Conservation (phyloP, 169 alveolate species). For the Plasmodium cynomolgi region DNA sequence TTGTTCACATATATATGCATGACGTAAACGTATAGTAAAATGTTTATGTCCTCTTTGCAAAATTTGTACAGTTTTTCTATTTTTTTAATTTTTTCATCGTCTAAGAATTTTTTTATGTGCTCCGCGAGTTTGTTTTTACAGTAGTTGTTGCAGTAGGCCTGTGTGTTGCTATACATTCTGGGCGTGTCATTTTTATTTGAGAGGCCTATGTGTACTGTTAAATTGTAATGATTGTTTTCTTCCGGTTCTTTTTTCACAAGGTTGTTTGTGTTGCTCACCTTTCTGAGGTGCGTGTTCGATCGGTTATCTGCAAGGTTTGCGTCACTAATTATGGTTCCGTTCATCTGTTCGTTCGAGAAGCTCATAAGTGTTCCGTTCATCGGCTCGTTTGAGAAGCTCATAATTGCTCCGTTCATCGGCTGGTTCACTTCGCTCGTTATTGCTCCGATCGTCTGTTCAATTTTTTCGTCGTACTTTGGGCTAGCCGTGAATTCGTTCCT, state of each 20-base stretch:
- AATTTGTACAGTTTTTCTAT: conserved; percentile 27
- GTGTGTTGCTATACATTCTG: not conserved
- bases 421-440: not conserved
- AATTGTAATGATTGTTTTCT: not conserved
- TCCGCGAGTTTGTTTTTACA: not conserved
- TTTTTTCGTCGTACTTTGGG: not conserved
- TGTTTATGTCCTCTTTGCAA: conserved; percentile 40
- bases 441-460: not conserved
- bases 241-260: not conserved
- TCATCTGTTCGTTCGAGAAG: not conserved
- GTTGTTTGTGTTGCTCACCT: not conserved
- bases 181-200: not conserved
- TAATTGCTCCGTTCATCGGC: not conserved
- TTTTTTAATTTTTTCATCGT: conserved; percentile 47
- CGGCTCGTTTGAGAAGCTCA: not conserved
- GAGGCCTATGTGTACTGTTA: not conserved
- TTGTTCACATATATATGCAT: conserved; percentile 51
- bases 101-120: conserved; percentile 3
- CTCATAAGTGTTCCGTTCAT: not conserved
- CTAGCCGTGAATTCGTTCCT: not conserved
- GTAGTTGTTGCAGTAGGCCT: not conserved
- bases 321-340: not conserved
- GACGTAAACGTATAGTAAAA: conserved; percentile 36
- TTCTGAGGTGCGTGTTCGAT: not conserved
- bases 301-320: not conserved